phyloP scores from a whole-genome alignment of 257 asterid genomes.

The Salvia hispanica region DNA sequence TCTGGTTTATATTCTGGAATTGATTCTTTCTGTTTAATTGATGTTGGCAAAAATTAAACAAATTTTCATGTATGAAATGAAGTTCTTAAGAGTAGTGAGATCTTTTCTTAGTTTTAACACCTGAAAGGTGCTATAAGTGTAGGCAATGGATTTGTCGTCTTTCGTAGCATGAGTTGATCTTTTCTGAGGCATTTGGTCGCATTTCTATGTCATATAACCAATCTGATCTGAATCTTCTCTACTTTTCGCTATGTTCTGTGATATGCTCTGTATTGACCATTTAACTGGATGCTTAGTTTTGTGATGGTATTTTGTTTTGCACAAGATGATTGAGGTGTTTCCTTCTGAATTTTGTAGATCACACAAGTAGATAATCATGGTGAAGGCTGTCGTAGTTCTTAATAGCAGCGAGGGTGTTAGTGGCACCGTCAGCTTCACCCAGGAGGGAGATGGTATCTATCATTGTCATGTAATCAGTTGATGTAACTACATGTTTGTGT shows the following conservation, averaged over 20 bases:
- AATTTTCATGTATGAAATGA: not conserved
- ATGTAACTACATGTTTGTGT: not conserved
- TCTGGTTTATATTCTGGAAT: not conserved
- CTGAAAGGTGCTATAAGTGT: not conserved
- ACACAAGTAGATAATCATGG: conserved; percentile 59
- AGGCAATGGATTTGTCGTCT: not conserved
- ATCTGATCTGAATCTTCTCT: not conserved
- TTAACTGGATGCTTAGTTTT: conserved; percentile 6
- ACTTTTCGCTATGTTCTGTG: not conserved
- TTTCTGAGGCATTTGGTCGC: conserved; percentile 2
- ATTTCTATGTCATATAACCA: not conserved
- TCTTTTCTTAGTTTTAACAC: conserved; percentile 7
- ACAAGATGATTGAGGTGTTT: not conserved
- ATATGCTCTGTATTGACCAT: conserved; percentile 3
- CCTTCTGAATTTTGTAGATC: conserved; percentile 50
- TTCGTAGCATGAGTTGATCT: not conserved
- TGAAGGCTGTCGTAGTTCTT: conserved; percentile 92
- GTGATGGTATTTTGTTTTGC: not conserved
- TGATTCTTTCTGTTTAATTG: conserved; percentile 6
- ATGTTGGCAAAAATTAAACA: not conserved
- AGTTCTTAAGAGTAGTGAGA: not conserved
- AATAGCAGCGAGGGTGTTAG: conserved; percentile 87
- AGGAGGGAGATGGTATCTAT: conserved; percentile 83
- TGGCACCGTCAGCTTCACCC: conserved; percentile 75
- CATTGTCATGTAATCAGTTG: conserved; percentile 7